A percentile compares a stretch with the other conserved stretches of the same genome.
Evolutionary conservation across 768 basidiomycete species (phyloP).

Genomic region (Hygrophorus russula): DNA sequence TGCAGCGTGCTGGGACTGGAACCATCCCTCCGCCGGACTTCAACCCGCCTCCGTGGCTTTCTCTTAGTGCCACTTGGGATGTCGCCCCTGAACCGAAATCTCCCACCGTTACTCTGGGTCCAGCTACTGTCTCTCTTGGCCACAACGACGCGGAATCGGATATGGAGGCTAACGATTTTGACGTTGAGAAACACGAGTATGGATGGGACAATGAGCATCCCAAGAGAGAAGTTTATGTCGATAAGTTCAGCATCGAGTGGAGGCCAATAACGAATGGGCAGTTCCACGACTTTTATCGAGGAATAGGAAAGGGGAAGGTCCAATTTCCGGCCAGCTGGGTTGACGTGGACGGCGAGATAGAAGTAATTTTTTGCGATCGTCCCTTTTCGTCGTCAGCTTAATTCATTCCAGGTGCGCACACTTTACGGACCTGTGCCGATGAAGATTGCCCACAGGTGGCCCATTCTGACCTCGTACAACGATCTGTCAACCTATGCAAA

Average conservation of each 20-base stretch:
- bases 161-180: conserved; percentile 29
- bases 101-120: conserved; percentile 44
- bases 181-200: conserved; percentile 52
- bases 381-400: not conserved
- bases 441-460: conserved; percentile 75
- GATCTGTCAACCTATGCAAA: conserved; percentile 72
- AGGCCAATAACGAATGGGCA: conserved; percentile 85
- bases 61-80: conserved; percentile 38
- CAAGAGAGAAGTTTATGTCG: conserved; percentile 44
- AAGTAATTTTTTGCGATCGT: conserved; percentile 23
- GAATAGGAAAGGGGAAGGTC: conserved; percentile 29
- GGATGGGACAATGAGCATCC: conserved; percentile 97
- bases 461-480: conserved; percentile 67
- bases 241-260: conserved; percentile 68
- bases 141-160: conserved; percentile 75
- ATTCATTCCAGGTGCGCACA: conserved; percentile 53
- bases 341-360: conserved; percentile 32
- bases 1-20: conserved; percentile 70
- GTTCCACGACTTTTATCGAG: conserved; percentile 56
- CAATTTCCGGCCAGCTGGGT: conserved; percentile 70
- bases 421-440: conserved; percentile 79
- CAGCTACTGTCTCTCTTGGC: conserved; percentile 53
- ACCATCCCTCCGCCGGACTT: conserved; percentile 75
- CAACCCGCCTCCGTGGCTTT: conserved; percentile 58
- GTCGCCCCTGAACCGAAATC: conserved; percentile 29